These are phyloP conservation scores for Biscogniauxia sp. DNA, from an alignment of 2,329 filamentous ascomycete species.

Conservation along the genomic window DNA sequence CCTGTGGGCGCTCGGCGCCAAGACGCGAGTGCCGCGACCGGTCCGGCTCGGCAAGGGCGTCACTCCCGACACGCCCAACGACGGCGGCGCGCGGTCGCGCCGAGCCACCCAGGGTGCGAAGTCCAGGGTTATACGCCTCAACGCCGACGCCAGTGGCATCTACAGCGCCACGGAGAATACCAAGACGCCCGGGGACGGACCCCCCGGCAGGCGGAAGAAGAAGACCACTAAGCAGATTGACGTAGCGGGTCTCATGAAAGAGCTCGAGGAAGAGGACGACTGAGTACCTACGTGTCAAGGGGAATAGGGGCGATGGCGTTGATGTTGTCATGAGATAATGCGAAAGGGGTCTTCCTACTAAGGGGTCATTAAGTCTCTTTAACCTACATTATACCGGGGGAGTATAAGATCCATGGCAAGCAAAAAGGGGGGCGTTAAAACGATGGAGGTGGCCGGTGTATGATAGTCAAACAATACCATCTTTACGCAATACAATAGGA, in stretches of 20 bases:
- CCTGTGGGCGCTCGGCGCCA: constrained; percentile 91
- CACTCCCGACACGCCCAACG: constrained; percentile 32
- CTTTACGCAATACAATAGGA: neutral
- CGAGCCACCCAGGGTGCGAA: constrained; percentile 34
- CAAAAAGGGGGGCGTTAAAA: neutral
- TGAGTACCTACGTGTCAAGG: neutral
- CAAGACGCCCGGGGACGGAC: constrained; percentile 18
- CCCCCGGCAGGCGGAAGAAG: constrained; percentile 34
- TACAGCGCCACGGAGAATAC: constrained; percentile 38
- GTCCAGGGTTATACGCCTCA: constrained; percentile 40
- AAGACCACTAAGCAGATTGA: constrained; percentile 40
- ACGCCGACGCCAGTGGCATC: constrained; percentile 36
- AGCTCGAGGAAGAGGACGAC: constrained; percentile 25
- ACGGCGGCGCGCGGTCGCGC: constrained; percentile 45
- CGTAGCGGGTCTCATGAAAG: constrained; percentile 37
- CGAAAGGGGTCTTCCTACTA: neutral
- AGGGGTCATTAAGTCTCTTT: too few relatives aligned
- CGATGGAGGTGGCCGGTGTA: neutral
- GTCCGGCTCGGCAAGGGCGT: constrained; percentile 56
- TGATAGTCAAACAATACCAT: neutral
- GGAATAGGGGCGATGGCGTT: neutral
- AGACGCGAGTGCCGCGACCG: constrained; percentile 67
- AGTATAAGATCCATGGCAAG: too few relatives aligned
- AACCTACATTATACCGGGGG: too few relatives aligned
- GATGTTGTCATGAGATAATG: too few relatives aligned